Base-by-base conservation (phyloP, 1,139 yeast species). In the Pichia sp. region DNA sequence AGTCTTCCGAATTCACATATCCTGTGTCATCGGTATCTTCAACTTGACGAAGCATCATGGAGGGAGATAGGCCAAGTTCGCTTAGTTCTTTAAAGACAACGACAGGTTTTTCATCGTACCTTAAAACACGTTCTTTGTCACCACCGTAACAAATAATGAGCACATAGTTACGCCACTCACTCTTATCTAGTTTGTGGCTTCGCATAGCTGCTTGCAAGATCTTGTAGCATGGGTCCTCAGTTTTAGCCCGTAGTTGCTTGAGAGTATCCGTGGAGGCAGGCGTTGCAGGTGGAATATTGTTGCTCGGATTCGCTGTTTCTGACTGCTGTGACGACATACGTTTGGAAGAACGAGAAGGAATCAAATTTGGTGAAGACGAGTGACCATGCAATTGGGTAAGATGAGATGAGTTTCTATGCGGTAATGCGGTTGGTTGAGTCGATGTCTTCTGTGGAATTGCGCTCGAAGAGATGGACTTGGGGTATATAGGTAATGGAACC, bases 211-310 rank as follows among this genome's bases (percentile, higher is more conserved):
- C 91, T 64, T 90, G 96, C 51, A 93, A 73, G 31, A 93, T 87
- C 70, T 88, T 89, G 64, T 87, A 84, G 69, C 97, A 91, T 1
- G 97, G 91, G 66, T 92, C 98, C 58, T 92, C 97, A 29, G 91
- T 85, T 3, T 95, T 86, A 0, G 96, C 96, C 52, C 95, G 75
- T 59, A 92, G 74, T 63, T 90, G 95, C 64, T 90, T 89, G 63
- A 91, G 76, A 0, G 97, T 95, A 64, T 92, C 96, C 4, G 52
- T 36, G 29, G 49, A 46, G 6, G 49, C 40, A 36, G 36, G 31
- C 27, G n/a, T 7, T 43, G 16, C n/a, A 10, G 34, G 17, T 3
- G 34, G 4, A 29, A 8, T 16, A 6, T 20, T 20, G 24, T 20
- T 20, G 24, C 24, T 30, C 14, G 30, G 3, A 45, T 12, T 30